Percentiles rank a stretch among this genome's conserved stretches.
phyloP scores from a whole-genome alignment of 306 rosid species.

The Clitoria ternatea region DNA sequence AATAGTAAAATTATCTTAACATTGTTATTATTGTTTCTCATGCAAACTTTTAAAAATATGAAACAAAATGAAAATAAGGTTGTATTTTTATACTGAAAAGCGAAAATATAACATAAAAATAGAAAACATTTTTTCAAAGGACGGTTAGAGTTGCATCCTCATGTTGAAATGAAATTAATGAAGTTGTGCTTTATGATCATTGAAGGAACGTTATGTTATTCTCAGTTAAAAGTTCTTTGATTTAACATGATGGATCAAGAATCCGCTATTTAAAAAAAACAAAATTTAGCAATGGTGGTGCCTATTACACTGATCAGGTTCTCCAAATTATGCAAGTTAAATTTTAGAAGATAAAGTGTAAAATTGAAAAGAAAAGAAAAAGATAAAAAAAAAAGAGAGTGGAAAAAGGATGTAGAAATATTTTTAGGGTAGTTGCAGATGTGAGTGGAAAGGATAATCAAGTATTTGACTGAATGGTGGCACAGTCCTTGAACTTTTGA shows the following conservation, averaged over 20 bases:
- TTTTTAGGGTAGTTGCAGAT: neutral
- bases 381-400: no score
- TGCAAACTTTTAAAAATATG: no score
- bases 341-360: neutral
- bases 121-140: no score
- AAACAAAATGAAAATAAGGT: no score
- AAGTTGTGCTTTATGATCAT: neutral
- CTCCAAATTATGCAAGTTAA: neutral
- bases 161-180: neutral
- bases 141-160: neutral
- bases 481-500: neutral
- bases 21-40: no score
- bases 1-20: no score
- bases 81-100: no score
- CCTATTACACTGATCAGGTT: neutral
- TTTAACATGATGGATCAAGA: neutral
- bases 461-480: neutral
- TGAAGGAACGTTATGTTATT: neutral
- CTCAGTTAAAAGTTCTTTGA: neutral
- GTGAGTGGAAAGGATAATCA: neutral
- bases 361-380: no score
- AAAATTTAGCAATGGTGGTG: neutral
- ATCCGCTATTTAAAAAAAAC: neutral
- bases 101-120: no score
- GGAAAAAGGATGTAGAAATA: no score